phyloP scores from a whole-genome alignment of 148 eudicot species.

The Drosera capensis region DNA sequence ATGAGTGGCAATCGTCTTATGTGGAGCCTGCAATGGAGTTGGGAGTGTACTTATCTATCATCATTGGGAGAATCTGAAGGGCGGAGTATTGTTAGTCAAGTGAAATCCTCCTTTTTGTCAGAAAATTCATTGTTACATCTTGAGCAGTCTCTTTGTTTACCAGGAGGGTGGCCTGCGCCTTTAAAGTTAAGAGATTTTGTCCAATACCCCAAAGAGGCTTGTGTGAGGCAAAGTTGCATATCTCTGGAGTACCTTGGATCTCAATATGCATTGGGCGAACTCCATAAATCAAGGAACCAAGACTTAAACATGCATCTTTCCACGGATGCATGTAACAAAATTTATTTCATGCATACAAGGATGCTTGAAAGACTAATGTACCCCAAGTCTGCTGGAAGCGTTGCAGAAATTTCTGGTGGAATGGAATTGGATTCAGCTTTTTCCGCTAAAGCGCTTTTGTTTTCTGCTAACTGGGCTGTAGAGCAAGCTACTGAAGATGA shows the following conservation, averaged over 20 bases:
- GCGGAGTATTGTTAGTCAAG: slow-evolving; percentile 38
- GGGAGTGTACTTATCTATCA: slow-evolving; percentile 89
- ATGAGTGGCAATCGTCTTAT: slow-evolving; percentile 45
- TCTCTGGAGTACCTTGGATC: slow-evolving; percentile 57
- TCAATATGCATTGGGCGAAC: slow-evolving; percentile 25
- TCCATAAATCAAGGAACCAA: slow-evolving; percentile 11
- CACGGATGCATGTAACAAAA: slow-evolving; percentile 12
- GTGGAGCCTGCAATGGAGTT: slow-evolving; percentile 79
- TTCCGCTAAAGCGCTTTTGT: slow-evolving; percentile 27
- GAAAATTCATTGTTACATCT: slow-evolving; percentile 11
- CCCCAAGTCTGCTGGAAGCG: slow-evolving; percentile 20
- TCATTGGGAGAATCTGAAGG: slow-evolving; percentile 69
- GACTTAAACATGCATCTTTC: slow-evolving; percentile 9
- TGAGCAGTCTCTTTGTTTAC: slow-evolving; percentile 33
- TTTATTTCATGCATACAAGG: slow-evolving; percentile 32
- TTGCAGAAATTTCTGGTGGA: slow-evolving; percentile 7
- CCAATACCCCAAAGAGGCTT: slow-evolving; percentile 44
- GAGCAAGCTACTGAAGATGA: slow-evolving; percentile 68
- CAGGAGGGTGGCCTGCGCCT: slow-evolving; percentile 87
- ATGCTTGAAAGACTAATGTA: slow-evolving; percentile 29
- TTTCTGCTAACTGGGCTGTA: slow-evolving; percentile 80
- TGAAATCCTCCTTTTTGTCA: slow-evolving; percentile 28
- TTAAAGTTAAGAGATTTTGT: slow-evolving; percentile 46
- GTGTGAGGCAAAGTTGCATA: slow-evolving; percentile 54
- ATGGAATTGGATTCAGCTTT: slow-evolving; percentile 17